A percentile compares a stretch with the other conserved stretches of the same genome.
Evolutionary conservation across 371 early-diverging fungal genomes (phyloP).

Genomic region (Mucor plumbeus): DNA sequence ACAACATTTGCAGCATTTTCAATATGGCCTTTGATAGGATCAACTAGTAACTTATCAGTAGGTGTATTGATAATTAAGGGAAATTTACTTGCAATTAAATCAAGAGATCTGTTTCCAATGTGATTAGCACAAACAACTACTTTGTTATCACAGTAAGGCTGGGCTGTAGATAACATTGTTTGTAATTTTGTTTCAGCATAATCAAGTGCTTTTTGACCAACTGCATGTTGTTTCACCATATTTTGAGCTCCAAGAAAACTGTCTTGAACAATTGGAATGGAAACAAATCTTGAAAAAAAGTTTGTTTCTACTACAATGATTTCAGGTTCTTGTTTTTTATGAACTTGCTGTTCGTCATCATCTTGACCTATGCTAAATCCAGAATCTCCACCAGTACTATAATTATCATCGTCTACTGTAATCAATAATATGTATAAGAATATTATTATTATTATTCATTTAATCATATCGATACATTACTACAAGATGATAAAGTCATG

Average conservation of each 20-base stretch:
- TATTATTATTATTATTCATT: not conserved
- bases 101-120: conserved; percentile 29
- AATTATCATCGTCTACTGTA: conserved; percentile 14
- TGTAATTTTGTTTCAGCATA: conserved; percentile 29
- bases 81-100: conserved; percentile 25
- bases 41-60: conserved; percentile 22
- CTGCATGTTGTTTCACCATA: conserved; percentile 22
- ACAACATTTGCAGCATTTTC: conserved; percentile 14
- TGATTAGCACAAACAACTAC: conserved; percentile 19
- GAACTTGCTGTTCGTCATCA: conserved; percentile 10
- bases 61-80: conserved; percentile 23
- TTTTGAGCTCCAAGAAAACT: conserved; percentile 25
- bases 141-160: conserved; percentile 7
- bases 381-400: conserved; percentile 27
- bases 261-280: conserved; percentile 33
- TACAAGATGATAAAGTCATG: not conserved
- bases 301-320: not conserved
- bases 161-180: conserved; percentile 12
- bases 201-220: conserved; percentile 30
- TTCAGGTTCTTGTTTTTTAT: not conserved
- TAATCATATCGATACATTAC: not conserved
- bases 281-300: conserved; percentile 26
- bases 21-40: conserved; percentile 20
- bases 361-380: conserved; percentile 29
- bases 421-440: no score